Conservation (phyloP, 2,329 filamentous ascomycete species). For the Venturia carpophila region DNA sequence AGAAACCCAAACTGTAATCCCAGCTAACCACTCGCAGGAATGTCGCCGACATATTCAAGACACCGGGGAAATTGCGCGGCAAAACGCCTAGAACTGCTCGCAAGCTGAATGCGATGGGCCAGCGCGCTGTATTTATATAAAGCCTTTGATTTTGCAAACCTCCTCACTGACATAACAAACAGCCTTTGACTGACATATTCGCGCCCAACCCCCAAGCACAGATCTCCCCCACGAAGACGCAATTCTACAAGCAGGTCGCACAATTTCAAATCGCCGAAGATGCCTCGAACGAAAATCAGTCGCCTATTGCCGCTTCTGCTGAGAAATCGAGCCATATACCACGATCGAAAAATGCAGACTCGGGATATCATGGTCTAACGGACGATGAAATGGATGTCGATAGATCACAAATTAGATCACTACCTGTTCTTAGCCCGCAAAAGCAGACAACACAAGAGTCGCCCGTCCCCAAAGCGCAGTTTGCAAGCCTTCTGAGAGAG, state of each 20-base stretch:
- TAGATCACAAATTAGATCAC: not conserved
- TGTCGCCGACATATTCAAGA: slow-evolving; percentile 93
- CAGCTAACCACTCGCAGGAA: slow-evolving; percentile 52
- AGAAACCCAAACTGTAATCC: slow-evolving; percentile 19
- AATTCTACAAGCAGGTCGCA: slow-evolving; percentile 46
- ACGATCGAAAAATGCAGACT: slow-evolving; percentile 46
- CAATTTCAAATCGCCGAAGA: slow-evolving; percentile 55
- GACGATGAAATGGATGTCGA: slow-evolving; percentile 45
- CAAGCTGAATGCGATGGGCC: slow-evolving; percentile 51
- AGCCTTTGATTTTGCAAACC: slow-evolving; percentile 38
- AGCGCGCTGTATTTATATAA: slow-evolving; percentile 52
- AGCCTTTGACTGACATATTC: slow-evolving; percentile 44
- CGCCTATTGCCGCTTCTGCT: slow-evolving; percentile 30
- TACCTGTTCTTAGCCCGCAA: not conserved
- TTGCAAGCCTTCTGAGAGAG: slow-evolving; percentile 19
- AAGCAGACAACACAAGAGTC: not conserved
- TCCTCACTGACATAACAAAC: slow-evolving; percentile 40
- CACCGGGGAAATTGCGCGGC: slow-evolving; percentile 72
- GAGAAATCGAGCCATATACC: slow-evolving; percentile 29
- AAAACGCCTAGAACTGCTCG: slow-evolving; percentile 69
- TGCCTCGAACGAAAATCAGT: slow-evolving; percentile 24
- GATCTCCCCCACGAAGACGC: slow-evolving; percentile 43
- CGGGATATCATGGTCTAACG: slow-evolving; percentile 63
- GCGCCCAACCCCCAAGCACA: slow-evolving; percentile 41
- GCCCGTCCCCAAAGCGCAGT: not conserved